phyloP scores from a whole-genome alignment of 768 basidiomycete species.

The Leucosporidium scottii region DNA sequence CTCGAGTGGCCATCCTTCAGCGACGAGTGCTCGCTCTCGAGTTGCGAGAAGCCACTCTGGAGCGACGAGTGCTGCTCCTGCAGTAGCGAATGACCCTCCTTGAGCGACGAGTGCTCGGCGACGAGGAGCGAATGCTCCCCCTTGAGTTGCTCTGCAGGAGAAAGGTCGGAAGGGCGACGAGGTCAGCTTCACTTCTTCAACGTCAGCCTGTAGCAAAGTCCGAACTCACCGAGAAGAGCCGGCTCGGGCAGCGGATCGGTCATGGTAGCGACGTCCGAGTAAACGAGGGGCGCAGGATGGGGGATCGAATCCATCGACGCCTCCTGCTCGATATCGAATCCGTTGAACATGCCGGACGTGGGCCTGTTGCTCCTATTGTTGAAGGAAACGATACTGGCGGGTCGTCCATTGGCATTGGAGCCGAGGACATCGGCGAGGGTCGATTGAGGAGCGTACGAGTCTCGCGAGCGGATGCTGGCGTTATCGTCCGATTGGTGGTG shows the following conservation, averaged over 20 bases:
- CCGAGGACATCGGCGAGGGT: slow-evolving; percentile 24
- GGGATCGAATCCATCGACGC: neutral
- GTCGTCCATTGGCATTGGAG: too few species aligned
- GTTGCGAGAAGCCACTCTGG: too few species aligned
- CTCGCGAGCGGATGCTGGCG: slow-evolving; percentile 52
- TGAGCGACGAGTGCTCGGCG: too few species aligned
- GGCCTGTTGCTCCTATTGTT: slow-evolving; percentile 17
- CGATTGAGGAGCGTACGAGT: slow-evolving; percentile 1
- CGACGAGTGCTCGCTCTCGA: neutral
- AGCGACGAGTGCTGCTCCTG: too few species aligned
- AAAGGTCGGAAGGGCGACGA: too few species aligned
- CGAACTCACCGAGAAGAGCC: neutral
- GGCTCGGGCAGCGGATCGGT: slow-evolving; percentile 13
- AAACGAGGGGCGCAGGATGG: neutral
- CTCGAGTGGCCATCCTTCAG: too few species aligned
- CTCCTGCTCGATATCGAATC: neutral
- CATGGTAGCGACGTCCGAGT: slow-evolving; percentile 14
- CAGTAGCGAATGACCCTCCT: too few species aligned
- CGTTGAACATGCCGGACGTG: neutral
- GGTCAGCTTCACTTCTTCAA: too few species aligned
- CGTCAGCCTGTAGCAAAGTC: too few species aligned
- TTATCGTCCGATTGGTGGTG: slow-evolving; percentile 47
- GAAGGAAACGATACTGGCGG: neutral
- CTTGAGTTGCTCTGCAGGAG: too few species aligned
- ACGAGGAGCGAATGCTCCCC: too few species aligned